Percentiles rank a stretch among this genome's conserved stretches.
These are phyloP conservation scores for Cubamyces lactineus DNA, from an alignment of 768 basidiomycete species.

Conservation along the genomic window DNA sequence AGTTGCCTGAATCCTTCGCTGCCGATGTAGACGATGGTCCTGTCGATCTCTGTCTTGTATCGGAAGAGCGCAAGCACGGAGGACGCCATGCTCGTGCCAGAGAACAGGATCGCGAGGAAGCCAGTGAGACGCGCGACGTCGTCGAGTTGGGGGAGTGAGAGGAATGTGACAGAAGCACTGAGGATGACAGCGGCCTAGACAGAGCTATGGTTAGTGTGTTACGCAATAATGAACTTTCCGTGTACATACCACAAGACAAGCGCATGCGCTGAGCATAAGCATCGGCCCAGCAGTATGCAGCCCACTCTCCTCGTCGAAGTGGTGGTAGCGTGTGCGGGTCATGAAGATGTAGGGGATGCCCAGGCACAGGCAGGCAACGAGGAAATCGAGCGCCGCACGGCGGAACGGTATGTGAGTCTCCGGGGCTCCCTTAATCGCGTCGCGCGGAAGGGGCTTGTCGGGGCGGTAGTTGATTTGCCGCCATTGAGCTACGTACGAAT, in stretches of 20 bases:
- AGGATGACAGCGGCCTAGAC: slow-evolving; percentile 76
- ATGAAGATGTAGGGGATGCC: slow-evolving; percentile 81
- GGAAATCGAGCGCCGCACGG: slow-evolving; percentile 57
- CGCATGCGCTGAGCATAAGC: slow-evolving; percentile 65
- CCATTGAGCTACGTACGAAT: slow-evolving; percentile 56
- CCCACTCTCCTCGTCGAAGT: slow-evolving; percentile 66
- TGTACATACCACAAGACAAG: slow-evolving; percentile 35
- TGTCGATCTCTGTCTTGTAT: slow-evolving; percentile 67
- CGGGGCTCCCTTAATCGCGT: slow-evolving; percentile 39
- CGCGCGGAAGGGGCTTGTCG: slow-evolving; percentile 64
- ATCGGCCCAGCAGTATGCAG: slow-evolving; percentile 51
- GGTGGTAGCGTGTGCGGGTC: slow-evolving; percentile 51
- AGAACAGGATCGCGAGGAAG: slow-evolving; percentile 69
- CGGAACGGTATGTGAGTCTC: slow-evolving; percentile 45
- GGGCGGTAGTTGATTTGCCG: slow-evolving; percentile 72
- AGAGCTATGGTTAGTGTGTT: slow-evolving; percentile 5
- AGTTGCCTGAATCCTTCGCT: slow-evolving; percentile 62
- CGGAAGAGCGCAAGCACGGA: slow-evolving; percentile 71
- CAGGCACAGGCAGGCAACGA: slow-evolving; percentile 67
- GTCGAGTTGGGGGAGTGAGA: slow-evolving; percentile 77
- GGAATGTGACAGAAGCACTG: slow-evolving; percentile 81
- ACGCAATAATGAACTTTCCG: not conserved
- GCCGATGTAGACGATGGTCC: slow-evolving; percentile 46
- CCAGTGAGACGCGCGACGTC: slow-evolving; percentile 63
- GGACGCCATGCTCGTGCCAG: slow-evolving; percentile 69